phyloP scores from a whole-genome alignment of 768 basidiomycete species.

The Collybia sp. region DNA sequence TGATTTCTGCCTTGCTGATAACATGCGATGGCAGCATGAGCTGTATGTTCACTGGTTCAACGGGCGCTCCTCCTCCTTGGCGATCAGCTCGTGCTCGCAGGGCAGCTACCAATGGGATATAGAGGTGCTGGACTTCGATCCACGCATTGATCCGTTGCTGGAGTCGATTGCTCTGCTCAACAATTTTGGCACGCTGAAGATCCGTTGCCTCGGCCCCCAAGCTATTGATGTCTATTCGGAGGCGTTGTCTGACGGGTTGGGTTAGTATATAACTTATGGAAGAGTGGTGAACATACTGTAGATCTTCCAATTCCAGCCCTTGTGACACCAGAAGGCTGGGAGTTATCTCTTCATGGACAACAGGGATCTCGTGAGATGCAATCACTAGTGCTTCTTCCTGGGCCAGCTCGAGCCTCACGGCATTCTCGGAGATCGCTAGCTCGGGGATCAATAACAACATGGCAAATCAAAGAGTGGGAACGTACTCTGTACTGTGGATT shows the following conservation, averaged over 20 bases:
- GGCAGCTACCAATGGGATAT: slow-evolving; percentile 16
- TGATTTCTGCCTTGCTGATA: neutral
- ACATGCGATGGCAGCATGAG: slow-evolving; percentile 2
- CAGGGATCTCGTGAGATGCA: neutral
- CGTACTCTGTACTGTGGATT: neutral
- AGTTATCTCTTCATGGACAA: neutral
- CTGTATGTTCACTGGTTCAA: neutral
- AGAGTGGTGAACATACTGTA: neutral
- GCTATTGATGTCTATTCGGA: slow-evolving; percentile 6
- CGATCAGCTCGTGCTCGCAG: slow-evolving; percentile 1
- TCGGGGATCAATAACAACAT: no score
- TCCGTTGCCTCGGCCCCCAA: slow-evolving; percentile 18
- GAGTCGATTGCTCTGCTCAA: slow-evolving; percentile 17
- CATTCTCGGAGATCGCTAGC: neutral
- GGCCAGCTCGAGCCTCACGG: neutral
- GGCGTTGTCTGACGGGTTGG: slow-evolving; percentile 9
- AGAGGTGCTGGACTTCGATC: slow-evolving; percentile 19
- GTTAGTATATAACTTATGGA: neutral
- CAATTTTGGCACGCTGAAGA: slow-evolving; percentile 20
- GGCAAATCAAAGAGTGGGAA: neutral
- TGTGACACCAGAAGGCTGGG: neutral
- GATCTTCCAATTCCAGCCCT: neutral
- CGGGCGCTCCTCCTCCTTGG: neutral
- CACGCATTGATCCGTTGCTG: slow-evolving; percentile 20
- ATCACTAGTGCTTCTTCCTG: neutral